Conservation (phyloP, 2,329 filamentous ascomycete species). For the Aspergillus fumigatiaffinis region DNA sequence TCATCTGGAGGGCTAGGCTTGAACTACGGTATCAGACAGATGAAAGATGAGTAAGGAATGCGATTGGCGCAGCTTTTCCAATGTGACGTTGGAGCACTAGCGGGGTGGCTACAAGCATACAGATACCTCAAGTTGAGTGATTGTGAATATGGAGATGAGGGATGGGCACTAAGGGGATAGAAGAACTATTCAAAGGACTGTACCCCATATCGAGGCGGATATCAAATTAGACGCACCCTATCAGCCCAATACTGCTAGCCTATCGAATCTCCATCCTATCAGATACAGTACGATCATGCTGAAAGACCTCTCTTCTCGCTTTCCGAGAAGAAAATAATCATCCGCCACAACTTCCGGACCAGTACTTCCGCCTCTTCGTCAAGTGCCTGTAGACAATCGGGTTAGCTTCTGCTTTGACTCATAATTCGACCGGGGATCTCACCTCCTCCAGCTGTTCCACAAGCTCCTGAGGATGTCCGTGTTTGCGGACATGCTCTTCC, state of each 20-base stretch:
- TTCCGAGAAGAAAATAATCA: conserved; percentile 97
- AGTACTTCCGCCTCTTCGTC: conserved; percentile 93
- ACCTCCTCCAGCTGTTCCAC: conserved; percentile 82
- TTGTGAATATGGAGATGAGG: background rate
- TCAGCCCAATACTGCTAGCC: background rate
- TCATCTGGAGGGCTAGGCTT: background rate
- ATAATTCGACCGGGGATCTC: conserved; percentile 32
- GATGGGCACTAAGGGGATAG: background rate
- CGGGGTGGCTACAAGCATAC: background rate
- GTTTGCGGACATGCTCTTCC: conserved; percentile 76
- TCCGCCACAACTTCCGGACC: conserved; percentile 95
- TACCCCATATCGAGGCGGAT: background rate
- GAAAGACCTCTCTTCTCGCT: conserved; percentile 85
- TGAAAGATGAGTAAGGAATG: background rate
- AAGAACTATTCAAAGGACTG: background rate
- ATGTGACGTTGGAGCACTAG: background rate
- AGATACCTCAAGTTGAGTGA: background rate
- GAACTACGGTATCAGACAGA: background rate
- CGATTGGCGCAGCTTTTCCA: background rate
- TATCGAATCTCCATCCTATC: background rate
- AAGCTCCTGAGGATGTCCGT: conserved; percentile 70
- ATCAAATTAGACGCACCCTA: conserved; percentile 5
- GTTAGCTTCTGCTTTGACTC: no score
- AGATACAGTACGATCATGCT: conserved; percentile 41
- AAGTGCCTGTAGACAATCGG: conserved; percentile 57